Base-by-base conservation (phyloP, 257 asterid species). In the Striga asiatica region DNA sequence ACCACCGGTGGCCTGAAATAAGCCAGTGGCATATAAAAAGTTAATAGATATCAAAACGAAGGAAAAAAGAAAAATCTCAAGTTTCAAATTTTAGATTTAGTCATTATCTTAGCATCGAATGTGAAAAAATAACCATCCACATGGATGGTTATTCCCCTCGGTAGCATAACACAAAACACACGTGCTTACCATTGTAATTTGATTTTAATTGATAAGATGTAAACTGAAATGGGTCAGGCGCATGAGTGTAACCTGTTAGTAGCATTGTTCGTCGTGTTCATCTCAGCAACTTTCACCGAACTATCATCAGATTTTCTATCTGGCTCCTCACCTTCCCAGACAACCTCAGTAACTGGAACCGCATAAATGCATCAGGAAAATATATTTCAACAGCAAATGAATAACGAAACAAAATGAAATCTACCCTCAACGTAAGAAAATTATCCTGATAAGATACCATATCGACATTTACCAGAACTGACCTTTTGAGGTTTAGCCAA, bases 241-340 rank as follows among this genome's bases (percentile, higher is more conserved):
- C 22, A 35, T 35, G n/a, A n/a, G 34, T 25, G 52, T 35, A 39
- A 91, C 99, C 99, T 88, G 93, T 66, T 79, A 70, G 46, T 60
- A 50, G 81, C 75, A 57, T 54, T 79, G 62, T 70, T 76, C 35
- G 18, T 74, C 41, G 78, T 4, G 54, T 61, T 65, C 60, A 43
- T 64, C 50, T 28, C 70, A 63, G 66, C 71, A 63, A 61, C 58
- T 71, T 69, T 74, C 19, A 39, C 56, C 20, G 81, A 56, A 57
- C 46, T 70, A 56, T 24, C 48, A 19, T 71, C 80, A 62, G 72
- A 64, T 66, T 77, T 77, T 12, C 57, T 25, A 57, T 74, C 80
- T 52, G 69, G 66, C 71, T 86, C 98, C 60, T 74, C 93, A 42
- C 82, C 95, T 74, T 88, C 97, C 97, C 95, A 84, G 41, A 84